A percentile compares a stretch with the other conserved stretches of the same genome.
Conservation (phyloP, 2,329 filamentous ascomycete genomes). For the Cytospora schulzeri region DNA sequence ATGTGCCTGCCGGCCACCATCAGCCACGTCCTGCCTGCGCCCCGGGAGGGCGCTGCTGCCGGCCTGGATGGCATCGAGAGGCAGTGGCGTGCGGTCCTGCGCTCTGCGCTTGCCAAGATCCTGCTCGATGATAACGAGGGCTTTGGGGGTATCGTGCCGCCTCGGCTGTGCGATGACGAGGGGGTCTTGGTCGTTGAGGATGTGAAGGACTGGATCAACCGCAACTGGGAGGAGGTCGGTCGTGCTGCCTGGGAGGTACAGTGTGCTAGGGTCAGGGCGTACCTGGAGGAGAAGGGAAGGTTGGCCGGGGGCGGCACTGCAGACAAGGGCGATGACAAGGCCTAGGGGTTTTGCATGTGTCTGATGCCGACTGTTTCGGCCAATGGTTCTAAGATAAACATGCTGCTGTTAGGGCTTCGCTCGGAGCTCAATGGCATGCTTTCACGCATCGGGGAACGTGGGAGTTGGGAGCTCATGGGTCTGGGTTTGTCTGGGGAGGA, state of each 20-base stretch:
- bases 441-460: background rate
- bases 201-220: constrained; percentile 45
- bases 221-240: constrained; percentile 41
- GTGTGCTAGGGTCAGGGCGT: constrained; percentile 24
- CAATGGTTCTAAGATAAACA: background rate
- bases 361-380: background rate
- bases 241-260: constrained; percentile 30
- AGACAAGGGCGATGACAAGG: background rate
- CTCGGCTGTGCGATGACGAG: constrained; percentile 37
- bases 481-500: background rate
- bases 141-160: constrained; percentile 38
- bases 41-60: constrained; percentile 28
- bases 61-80: constrained; percentile 27
- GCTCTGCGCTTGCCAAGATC: constrained; percentile 51
- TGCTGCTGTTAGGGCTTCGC: background rate
- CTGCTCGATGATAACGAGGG: constrained; percentile 48
- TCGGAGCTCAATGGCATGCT: background rate
- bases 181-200: constrained; percentile 49
- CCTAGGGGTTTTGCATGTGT: background rate
- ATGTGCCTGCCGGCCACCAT: constrained; percentile 45
- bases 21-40: constrained; percentile 44
- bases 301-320: background rate
- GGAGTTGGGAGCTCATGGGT: background rate
- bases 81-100: constrained; percentile 38
- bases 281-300: constrained; percentile 13